Evolutionary conservation across 106 monocot species (phyloP).

Genomic region (Phalaenopsis aphrodite): DNA sequence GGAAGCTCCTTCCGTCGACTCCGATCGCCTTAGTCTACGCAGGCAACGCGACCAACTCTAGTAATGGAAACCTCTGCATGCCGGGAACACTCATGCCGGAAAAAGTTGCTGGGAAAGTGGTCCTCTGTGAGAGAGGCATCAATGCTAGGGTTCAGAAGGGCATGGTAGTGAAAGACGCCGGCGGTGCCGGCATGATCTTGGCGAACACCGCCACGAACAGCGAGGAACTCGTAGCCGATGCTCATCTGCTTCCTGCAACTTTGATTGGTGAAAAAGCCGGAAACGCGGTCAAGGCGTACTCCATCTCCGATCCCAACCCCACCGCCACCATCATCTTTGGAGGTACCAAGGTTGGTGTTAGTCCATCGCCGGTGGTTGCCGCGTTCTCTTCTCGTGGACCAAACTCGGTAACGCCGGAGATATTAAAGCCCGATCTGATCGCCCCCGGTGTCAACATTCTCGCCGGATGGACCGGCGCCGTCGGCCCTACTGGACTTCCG

Average conservation of each 20-base stretch:
- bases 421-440: constrained; percentile 87
- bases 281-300: constrained; percentile 46
- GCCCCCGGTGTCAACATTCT: constrained; percentile 96
- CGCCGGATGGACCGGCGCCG: constrained; percentile 76
- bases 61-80: constrained; percentile 83
- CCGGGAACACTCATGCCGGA: constrained; percentile 64
- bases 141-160: constrained; percentile 90
- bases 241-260: constrained; percentile 78
- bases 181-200: constrained; percentile 83
- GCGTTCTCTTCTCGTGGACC: constrained; percentile 96
- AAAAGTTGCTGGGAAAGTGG: constrained; percentile 79
- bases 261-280: constrained; percentile 66
- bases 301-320: constrained; percentile 41
- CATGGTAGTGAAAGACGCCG: constrained; percentile 64
- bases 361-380: constrained; percentile 91
- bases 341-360: constrained; percentile 68
- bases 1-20: constrained; percentile 33
- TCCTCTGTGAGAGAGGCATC: constrained; percentile 85
- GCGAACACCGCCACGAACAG: constrained; percentile 81
- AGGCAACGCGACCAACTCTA: constrained; percentile 76
- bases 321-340: constrained; percentile 55
- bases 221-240: constrained; percentile 95
- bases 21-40: constrained; percentile 64
- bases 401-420: constrained; percentile 61
- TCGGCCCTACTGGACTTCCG: constrained; percentile 65